phyloP scores from a whole-genome alignment of 805 yeast genomes.

The Pichia pseudocactophila region DNA sequence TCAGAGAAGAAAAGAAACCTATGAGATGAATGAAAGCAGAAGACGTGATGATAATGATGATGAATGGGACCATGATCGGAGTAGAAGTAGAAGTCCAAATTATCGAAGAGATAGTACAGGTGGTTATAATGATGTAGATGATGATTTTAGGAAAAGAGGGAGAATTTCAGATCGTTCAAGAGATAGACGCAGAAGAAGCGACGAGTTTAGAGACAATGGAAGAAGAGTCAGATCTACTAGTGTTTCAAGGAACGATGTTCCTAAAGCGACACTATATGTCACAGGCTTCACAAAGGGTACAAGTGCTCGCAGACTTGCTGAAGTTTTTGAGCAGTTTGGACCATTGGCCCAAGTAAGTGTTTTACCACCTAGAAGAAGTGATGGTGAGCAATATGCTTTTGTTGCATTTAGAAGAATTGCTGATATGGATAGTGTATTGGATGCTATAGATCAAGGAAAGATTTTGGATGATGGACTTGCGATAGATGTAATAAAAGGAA shows the following conservation, averaged over 20 bases:
- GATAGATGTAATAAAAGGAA: conserved; percentile 30
- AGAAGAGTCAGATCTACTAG: background rate
- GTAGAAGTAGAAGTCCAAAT: background rate
- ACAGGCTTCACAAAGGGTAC: conserved; percentile 41
- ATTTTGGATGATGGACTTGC: conserved; percentile 26
- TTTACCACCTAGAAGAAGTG: conserved; percentile 53
- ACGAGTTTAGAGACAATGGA: background rate
- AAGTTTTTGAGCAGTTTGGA: conserved; percentile 53
- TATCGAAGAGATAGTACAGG: background rate
- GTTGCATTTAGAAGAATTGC: conserved; percentile 46
- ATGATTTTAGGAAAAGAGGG: background rate
- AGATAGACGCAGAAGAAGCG: background rate
- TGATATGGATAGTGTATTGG: conserved; percentile 48
- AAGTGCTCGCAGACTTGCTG: conserved; percentile 49
- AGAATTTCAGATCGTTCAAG: background rate
- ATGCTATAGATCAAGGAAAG: conserved; percentile 31
- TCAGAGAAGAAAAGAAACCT: background rate
- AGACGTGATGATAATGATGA: background rate
- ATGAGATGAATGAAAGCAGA: background rate
- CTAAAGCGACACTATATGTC: conserved; percentile 21
- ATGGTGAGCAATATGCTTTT: conserved; percentile 54
- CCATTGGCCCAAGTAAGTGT: conserved; percentile 49
- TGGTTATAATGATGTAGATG: background rate
- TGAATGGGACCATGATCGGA: background rate
- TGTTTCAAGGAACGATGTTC: conserved; percentile 4